Percentiles rank a stretch among this genome's conserved stretches.
Conservation (phyloP, 345 rosid genomes). For the Citrus medica region DNA sequence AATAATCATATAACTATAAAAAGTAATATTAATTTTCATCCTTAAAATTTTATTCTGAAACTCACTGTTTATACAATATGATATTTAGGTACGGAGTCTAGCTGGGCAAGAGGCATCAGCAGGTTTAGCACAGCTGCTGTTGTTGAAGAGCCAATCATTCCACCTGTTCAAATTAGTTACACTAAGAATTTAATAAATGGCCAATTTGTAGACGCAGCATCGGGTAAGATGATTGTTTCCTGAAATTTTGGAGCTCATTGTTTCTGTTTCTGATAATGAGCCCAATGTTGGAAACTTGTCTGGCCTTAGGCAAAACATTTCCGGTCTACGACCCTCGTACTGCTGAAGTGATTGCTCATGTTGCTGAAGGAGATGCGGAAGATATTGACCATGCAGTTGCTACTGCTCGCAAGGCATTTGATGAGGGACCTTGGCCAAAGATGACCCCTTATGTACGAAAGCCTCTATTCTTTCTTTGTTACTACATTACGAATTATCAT, state of each 20-base stretch:
- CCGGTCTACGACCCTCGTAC: constrained; percentile 67
- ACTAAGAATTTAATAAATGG: constrained; percentile 81
- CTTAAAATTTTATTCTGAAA: background rate
- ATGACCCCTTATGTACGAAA: constrained; percentile 56
- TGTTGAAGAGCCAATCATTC: constrained; percentile 56
- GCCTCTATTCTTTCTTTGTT: background rate
- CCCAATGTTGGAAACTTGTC: constrained; percentile 1
- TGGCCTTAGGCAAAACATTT: constrained; percentile 53
- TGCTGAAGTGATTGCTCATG: constrained; percentile 61
- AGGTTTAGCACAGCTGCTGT: constrained; percentile 66
- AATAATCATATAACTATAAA: background rate
- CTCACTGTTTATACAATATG: background rate
- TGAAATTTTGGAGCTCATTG: background rate
- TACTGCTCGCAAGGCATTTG: constrained; percentile 81
- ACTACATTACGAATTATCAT: background rate
- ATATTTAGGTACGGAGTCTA: constrained; percentile 38
- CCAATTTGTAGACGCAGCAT: constrained; percentile 78
- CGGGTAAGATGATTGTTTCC: constrained; percentile 41
- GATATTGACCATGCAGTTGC: constrained; percentile 62
- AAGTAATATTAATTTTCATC: background rate
- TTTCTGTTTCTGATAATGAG: background rate
- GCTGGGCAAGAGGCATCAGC: constrained; percentile 28
- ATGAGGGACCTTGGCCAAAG: constrained; percentile 78
- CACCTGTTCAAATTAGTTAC: constrained; percentile 59
- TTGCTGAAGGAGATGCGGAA: constrained; percentile 70